Evolutionary conservation across 1,284 basidiomycete genomes (phyloP).

Genomic region (Ustilago cynodontis): DNA sequence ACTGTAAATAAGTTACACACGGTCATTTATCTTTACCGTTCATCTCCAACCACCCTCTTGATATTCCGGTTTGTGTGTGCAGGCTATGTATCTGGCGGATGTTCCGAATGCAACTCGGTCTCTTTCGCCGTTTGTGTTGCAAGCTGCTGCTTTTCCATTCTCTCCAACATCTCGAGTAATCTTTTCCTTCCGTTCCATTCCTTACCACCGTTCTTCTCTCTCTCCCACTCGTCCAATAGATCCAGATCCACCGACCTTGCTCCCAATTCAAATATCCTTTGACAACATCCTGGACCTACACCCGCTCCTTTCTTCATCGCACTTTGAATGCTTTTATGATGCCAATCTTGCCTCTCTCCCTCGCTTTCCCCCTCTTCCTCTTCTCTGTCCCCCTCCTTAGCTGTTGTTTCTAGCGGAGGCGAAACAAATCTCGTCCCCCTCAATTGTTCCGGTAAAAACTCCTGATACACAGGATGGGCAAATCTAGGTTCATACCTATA

Average conservation of each 20-base stretch:
- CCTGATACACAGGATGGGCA: conserved; percentile 73
- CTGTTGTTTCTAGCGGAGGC: conserved; percentile 57
- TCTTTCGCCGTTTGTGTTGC: neutral
- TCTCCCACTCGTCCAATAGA: conserved; percentile 81
- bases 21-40: neutral
- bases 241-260: conserved; percentile 77
- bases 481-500: conserved; percentile 81
- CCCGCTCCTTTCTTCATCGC: conserved; percentile 34
- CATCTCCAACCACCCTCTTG: neutral
- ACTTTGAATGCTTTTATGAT: conserved; percentile 23
- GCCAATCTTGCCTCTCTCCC: neutral
- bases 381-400: neutral
- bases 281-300: conserved; percentile 59
- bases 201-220: conserved; percentile 75
- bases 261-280: conserved; percentile 61
- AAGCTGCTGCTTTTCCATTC: neutral
- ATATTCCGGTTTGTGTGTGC: neutral
- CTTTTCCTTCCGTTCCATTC: conserved; percentile 76
- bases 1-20: conserved; percentile 1
- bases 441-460: conserved; percentile 72
- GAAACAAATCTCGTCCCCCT: conserved; percentile 73
- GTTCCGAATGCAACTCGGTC: neutral
- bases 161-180: conserved; percentile 21
- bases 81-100: neutral
- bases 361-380: neutral